Conservation (phyloP, 257 asterid genomes). For the Eucommia ulmoides region DNA sequence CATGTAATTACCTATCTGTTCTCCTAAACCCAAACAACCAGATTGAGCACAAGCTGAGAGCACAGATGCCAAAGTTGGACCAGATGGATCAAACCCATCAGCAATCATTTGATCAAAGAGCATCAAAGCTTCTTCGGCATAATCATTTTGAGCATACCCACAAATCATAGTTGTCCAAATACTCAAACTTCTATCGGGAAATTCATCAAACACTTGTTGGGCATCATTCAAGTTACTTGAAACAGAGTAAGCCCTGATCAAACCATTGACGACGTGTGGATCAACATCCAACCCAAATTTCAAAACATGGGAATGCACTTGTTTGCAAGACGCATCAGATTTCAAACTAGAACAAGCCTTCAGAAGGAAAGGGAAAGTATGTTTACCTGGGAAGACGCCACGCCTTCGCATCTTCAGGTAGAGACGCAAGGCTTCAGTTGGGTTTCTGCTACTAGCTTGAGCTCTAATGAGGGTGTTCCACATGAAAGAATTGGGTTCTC, state of each 20-base stretch:
- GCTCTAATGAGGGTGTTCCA: conserved; percentile 90
- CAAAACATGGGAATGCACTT: conserved; percentile 50
- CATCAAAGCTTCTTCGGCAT: conserved; percentile 33
- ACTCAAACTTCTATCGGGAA: conserved; percentile 28
- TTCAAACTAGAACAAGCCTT: conserved; percentile 45
- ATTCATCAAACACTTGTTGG: conserved; percentile 61
- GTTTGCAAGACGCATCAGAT: conserved; percentile 19
- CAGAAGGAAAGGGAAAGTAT: conserved; percentile 72
- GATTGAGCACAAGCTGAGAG: conserved; percentile 80
- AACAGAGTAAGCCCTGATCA: conserved; percentile 52
- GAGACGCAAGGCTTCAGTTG: conserved; percentile 28
- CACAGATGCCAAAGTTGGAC: conserved; percentile 50
- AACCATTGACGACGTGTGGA: conserved; percentile 56
- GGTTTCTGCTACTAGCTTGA: conserved; percentile 29
- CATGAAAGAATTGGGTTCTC: conserved; percentile 50
- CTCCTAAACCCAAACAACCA: conserved; percentile 61
- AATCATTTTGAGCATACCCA: conserved; percentile 63
- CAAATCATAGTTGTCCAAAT: conserved; percentile 80
- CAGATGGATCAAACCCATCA: conserved; percentile 45
- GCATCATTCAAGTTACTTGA: conserved; percentile 27
- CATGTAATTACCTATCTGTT: conserved; percentile 42
- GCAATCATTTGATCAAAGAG: conserved; percentile 44
- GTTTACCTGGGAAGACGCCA: conserved; percentile 45
- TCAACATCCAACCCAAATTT: conserved; percentile 48
- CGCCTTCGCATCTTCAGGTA: conserved; percentile 43